Percentiles rank a stretch among this genome's conserved stretches.
phyloP scores from a whole-genome alignment of 306 rosid genomes.

The Sesbania bispinosa region DNA sequence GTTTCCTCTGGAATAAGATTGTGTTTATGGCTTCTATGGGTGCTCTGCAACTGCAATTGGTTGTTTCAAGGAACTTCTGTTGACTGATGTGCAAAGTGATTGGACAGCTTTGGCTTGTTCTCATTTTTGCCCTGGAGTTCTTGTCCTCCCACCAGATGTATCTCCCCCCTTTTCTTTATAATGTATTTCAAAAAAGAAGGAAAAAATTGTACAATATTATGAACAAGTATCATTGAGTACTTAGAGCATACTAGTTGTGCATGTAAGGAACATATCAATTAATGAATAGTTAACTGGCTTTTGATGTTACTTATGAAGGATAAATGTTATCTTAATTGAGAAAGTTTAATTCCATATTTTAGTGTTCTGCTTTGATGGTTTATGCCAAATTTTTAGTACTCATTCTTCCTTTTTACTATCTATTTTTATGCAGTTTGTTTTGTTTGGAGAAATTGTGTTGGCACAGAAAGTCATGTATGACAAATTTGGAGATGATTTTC shows the following conservation, averaged over 20 bases:
- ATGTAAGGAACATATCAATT: not conserved
- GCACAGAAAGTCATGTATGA: conserved; percentile 98
- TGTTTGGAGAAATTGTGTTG: conserved; percentile 94
- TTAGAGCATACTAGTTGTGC: not conserved
- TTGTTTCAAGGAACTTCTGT: too few relatives aligned
- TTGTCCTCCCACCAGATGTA: too few relatives aligned
- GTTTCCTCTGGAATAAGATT: too few relatives aligned
- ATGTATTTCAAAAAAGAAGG: too few relatives aligned
- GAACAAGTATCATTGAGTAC: not conserved
- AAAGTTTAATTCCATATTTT: conserved; percentile 18
- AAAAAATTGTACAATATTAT: too few relatives aligned
- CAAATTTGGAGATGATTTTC: conserved; percentile 83
- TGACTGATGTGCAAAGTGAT: too few relatives aligned
- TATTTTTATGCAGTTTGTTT: conserved; percentile 51
- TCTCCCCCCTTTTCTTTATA: too few relatives aligned
- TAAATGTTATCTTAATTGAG: not conserved
- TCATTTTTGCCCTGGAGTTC: too few relatives aligned
- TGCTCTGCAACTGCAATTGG: too few relatives aligned
- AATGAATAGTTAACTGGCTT: not conserved
- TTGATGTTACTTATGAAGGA: not conserved
- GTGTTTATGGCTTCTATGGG: too few relatives aligned
- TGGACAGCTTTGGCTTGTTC: too few relatives aligned
- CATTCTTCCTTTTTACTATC: not conserved
- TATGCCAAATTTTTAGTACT: not conserved
- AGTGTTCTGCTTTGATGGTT: conserved; percentile 1